Evolutionary conservation across 164 flowering plant genomes (phyloP).

Genomic region (Nymphaea colorata): DNA sequence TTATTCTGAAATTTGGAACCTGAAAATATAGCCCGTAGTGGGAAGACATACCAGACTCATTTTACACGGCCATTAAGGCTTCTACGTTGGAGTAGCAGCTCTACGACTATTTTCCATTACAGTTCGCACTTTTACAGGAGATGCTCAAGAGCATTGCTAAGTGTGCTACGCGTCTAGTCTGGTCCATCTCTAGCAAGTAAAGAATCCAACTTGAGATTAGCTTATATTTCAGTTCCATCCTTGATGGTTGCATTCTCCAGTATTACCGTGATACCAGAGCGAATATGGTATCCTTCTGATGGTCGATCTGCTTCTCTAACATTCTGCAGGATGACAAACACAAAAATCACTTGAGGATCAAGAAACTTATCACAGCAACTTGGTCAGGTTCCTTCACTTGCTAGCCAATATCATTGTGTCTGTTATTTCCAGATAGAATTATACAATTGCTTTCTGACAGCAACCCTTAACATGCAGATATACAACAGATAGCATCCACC

Average conservation of each 20-base stretch:
- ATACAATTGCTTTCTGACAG: too few relatives aligned
- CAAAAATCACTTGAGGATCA: too few relatives aligned
- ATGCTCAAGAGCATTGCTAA: too few relatives aligned
- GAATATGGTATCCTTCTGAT: constrained; percentile 68
- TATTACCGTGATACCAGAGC: constrained; percentile 76
- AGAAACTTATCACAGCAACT: not conserved
- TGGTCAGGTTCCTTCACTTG: not conserved
- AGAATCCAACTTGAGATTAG: not conserved
- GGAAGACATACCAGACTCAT: too few relatives aligned
- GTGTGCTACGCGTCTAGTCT: not conserved
- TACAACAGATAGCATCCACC: not conserved
- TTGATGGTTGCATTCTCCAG: constrained; percentile 75
- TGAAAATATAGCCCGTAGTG: too few relatives aligned
- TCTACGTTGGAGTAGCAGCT: not conserved
- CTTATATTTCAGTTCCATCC: constrained; percentile 51
- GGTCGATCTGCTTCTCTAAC: constrained; percentile 84
- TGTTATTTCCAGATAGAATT: too few relatives aligned
- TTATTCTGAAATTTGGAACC: too few relatives aligned
- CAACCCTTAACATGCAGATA: not conserved
- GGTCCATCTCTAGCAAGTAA: not conserved
- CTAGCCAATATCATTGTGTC: not conserved
- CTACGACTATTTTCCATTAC: too few relatives aligned
- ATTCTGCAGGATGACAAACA: constrained; percentile 23
- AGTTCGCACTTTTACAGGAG: too few relatives aligned
- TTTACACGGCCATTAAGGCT: not conserved